Percentiles rank a stretch among this genome's conserved stretches.
Conservation (phyloP, 768 basidiomycete species). For the Gautieria morchelliformis region DNA sequence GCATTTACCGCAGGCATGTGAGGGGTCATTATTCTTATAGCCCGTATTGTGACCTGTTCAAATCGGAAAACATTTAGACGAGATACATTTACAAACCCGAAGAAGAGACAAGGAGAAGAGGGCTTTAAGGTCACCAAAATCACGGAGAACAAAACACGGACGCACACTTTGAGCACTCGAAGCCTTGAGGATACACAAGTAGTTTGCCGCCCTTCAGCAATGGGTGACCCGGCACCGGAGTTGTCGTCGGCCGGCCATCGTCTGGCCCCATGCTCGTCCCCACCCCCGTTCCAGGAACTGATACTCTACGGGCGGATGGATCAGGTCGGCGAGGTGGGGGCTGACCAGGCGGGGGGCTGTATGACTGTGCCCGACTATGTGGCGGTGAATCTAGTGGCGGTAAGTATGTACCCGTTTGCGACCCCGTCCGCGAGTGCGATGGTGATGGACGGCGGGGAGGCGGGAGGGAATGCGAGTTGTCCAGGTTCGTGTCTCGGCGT, state of each 20-base stretch:
- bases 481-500: constrained; percentile 20
- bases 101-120: no score
- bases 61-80: no score
- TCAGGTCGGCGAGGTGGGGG: background rate
- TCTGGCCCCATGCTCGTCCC: constrained; percentile 20
- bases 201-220: constrained; percentile 50
- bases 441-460: no score
- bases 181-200: constrained; percentile 59
- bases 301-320: background rate
- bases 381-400: constrained; percentile 21
- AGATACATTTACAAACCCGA: no score
- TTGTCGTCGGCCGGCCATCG: constrained; percentile 54
- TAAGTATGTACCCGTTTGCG: background rate
- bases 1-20: constrained; percentile 60
- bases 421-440: no score
- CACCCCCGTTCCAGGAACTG: background rate
- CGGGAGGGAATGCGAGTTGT: constrained; percentile 33
- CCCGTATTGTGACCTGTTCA: constrained; percentile 60
- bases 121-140: background rate
- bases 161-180: constrained; percentile 60
- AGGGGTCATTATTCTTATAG: constrained; percentile 60
- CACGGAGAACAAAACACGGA: background rate
- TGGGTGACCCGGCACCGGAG: constrained; percentile 58
- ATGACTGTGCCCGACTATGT: background rate
- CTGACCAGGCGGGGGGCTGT: background rate